Percentiles rank a stretch among this genome's conserved stretches.
phyloP scores from a whole-genome alignment of 176 grass and related monocot genomes.

The Aegilops sharonensis region DNA sequence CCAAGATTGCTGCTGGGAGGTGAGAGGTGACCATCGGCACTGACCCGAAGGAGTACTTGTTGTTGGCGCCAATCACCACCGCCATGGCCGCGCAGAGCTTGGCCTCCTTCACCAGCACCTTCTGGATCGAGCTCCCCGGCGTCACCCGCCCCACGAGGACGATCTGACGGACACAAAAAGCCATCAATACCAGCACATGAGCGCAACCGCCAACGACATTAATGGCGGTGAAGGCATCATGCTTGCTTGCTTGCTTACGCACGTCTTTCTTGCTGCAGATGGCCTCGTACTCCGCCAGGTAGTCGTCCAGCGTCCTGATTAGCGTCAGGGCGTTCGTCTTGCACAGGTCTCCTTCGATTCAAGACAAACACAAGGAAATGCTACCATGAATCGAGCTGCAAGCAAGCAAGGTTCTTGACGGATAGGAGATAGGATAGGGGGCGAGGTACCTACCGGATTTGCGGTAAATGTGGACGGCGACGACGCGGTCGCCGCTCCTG shows the following conservation, averaged over 20 bases:
- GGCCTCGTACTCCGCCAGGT: constrained; percentile 63
- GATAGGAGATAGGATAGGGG: neutral
- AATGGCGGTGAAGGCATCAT: neutral
- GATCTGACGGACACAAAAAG: constrained; percentile 37
- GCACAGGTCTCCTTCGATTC: constrained; percentile 45
- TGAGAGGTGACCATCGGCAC: neutral
- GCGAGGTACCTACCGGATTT: constrained; percentile 54
- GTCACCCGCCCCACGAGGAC: constrained; percentile 82
- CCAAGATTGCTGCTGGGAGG: constrained; percentile 14
- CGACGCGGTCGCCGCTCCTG: constrained; percentile 66
- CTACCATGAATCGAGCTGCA: neutral
- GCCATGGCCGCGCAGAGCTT: constrained; percentile 74
- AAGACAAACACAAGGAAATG: neutral
- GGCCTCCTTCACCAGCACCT: constrained; percentile 81
- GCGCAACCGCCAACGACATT: constrained; percentile 5
- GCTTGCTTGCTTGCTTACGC: constrained; percentile 32
- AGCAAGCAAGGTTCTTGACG: neutral
- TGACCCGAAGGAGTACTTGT: constrained; percentile 81
- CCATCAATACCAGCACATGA: constrained; percentile 12
- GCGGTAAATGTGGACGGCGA: constrained; percentile 90
- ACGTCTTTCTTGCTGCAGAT: constrained; percentile 77
- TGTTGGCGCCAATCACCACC: constrained; percentile 79
- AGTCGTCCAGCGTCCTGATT: constrained; percentile 79
- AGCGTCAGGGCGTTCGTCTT: constrained; percentile 71
- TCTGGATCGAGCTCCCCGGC: constrained; percentile 77